Evolutionary conservation across 495 filamentous ascomycete species (phyloP).

Genomic region (Eremomyces bilateralis): DNA sequence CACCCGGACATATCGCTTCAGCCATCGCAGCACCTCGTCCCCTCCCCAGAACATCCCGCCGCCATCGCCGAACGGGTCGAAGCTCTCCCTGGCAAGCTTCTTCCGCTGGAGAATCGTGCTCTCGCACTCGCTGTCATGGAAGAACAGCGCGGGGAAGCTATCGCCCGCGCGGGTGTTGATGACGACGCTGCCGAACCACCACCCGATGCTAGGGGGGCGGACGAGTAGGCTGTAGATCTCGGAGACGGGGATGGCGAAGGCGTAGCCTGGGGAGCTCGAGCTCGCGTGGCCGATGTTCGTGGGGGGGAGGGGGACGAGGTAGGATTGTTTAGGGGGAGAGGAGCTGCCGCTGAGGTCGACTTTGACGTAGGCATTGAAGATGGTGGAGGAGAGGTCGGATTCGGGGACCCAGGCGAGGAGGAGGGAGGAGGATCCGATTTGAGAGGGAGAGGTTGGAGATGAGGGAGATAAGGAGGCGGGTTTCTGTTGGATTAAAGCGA

Average conservation of each 20-base stretch:
- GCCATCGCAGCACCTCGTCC: conserved; percentile 83
- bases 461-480: conserved; percentile 17
- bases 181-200: conserved; percentile 93
- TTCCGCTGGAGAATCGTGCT: conserved; percentile 88
- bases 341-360: conserved; percentile 71
- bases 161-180: conserved; percentile 81
- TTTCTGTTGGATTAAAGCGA: conserved; percentile 88
- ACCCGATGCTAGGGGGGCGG: conserved; percentile 78
- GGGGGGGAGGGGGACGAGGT: conserved; percentile 80
- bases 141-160: conserved; percentile 86
- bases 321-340: conserved; percentile 63
- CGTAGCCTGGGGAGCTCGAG: conserved; percentile 65
- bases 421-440: conserved; percentile 36
- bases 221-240: conserved; percentile 81
- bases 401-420: conserved; percentile 89
- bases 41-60: conserved; percentile 92
- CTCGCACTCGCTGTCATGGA: conserved; percentile 92
- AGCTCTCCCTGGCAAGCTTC: conserved; percentile 55
- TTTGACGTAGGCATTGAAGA: conserved; percentile 76
- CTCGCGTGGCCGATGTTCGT: conserved; percentile 39
- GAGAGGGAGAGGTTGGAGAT: conserved; percentile 29
- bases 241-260: conserved; percentile 77
- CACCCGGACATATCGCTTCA: conserved; percentile 60
- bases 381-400: conserved; percentile 64
- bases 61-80: conserved; percentile 73